A percentile compares a stretch with the other conserved stretches of the same genome.
These are phyloP conservation scores for Candida germanica DNA, from an alignment of 805 yeast genomes.

Conservation along the genomic window DNA sequence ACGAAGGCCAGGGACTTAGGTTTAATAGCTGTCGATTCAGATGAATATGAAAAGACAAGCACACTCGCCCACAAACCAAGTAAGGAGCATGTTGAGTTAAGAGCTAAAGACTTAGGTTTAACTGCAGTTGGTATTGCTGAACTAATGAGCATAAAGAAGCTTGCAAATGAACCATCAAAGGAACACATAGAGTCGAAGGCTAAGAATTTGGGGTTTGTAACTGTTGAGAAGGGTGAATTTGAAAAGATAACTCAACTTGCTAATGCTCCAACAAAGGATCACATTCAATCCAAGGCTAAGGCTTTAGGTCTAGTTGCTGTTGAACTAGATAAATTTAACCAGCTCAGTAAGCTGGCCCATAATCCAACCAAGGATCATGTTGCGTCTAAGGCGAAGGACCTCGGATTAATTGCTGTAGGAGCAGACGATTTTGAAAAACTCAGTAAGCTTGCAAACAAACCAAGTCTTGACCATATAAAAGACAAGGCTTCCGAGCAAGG, in stretches of 20 bases:
- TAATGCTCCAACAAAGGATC: conserved; percentile 23
- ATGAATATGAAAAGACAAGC: conserved; percentile 5
- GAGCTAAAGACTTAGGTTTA: conserved; percentile 23
- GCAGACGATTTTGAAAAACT: conserved; percentile 22
- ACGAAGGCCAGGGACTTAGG: conserved; percentile 8
- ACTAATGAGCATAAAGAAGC: conserved; percentile 8
- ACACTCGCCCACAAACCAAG: conserved; percentile 9
- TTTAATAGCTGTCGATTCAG: conserved; percentile 7
- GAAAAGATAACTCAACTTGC: conserved; percentile 27
- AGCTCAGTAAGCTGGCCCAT: conserved; percentile 15
- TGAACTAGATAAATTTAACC: conserved; percentile 9
- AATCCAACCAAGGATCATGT: conserved; percentile 27
- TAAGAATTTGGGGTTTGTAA: conserved; percentile 9
- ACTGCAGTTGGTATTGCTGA: conserved; percentile 15
- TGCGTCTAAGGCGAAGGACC: conserved; percentile 15
- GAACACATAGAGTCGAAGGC: conserved; percentile 15
- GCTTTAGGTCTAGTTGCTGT: conserved; percentile 10
- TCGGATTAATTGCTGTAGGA: conserved; percentile 14
- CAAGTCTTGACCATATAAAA: conserved; percentile 27
- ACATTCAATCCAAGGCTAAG: conserved; percentile 20
- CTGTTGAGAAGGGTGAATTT: conserved; percentile 25
- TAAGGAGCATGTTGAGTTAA: conserved; percentile 13
- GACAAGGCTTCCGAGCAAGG: conserved; percentile 17
- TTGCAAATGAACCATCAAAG: conserved; percentile 16
- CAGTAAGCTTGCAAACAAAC: conserved; percentile 18